Evolutionary conservation across 2,329 filamentous ascomycete genomes (phyloP).

Genomic region (Tolypocladium pustulatum): DNA sequence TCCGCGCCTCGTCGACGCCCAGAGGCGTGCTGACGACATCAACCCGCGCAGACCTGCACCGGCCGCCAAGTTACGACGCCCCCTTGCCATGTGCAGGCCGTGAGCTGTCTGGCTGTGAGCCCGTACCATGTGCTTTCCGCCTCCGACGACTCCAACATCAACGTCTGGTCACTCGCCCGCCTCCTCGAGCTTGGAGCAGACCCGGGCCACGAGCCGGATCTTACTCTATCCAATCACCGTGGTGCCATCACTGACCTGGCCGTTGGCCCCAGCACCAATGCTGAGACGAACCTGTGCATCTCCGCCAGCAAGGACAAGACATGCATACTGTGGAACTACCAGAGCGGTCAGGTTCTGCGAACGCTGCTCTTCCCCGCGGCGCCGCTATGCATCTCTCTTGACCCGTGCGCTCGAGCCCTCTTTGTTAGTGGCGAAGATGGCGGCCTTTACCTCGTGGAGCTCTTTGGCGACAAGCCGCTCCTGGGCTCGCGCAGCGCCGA

Average conservation of each 20-base stretch:
- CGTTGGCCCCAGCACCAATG: constrained; percentile 54
- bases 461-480: constrained; percentile 47
- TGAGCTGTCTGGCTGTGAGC: constrained; percentile 65
- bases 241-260: constrained; percentile 58
- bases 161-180: constrained; percentile 77
- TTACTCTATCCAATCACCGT: constrained; percentile 69
- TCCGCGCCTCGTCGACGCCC: constrained; percentile 4
- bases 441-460: constrained; percentile 68
- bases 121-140: constrained; percentile 66
- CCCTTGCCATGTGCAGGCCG: constrained; percentile 67
- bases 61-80: constrained; percentile 68
- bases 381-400: constrained; percentile 64
- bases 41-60: constrained; percentile 49
- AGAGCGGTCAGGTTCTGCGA: constrained; percentile 62
- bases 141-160: constrained; percentile 78
- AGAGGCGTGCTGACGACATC: neutral
- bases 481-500: constrained; percentile 42
- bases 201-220: constrained; percentile 56
- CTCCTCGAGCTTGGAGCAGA: constrained; percentile 53
- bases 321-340: constrained; percentile 88
- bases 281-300: constrained; percentile 68
- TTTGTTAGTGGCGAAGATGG: constrained; percentile 76
- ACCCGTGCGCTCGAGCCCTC: constrained; percentile 73
- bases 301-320: constrained; percentile 81
- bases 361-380: constrained; percentile 71